phyloP scores from a whole-genome alignment of 2,329 filamentous ascomycete genomes.

The Claviceps sp. region DNA sequence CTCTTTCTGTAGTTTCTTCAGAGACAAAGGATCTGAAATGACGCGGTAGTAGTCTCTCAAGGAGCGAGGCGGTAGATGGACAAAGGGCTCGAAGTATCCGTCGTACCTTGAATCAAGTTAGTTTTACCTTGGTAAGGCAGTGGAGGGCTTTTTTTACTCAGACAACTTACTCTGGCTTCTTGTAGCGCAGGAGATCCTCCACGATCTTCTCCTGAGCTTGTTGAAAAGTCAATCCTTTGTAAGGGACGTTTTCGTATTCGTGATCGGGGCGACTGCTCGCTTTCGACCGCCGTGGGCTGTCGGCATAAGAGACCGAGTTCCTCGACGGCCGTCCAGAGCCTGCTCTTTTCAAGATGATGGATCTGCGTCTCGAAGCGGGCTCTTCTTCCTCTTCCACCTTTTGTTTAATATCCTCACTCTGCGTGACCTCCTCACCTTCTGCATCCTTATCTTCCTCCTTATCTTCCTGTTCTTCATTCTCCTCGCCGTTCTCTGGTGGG shows the following conservation, averaged over 20 bases:
- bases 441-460: conserved; percentile 18
- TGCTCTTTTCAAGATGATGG: conserved; percentile 27
- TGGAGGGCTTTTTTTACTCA: not conserved
- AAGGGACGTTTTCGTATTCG: conserved; percentile 44
- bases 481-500: conserved; percentile 27
- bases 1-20: conserved; percentile 65
- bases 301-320: conserved; percentile 17
- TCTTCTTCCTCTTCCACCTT: conserved; percentile 20
- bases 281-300: conserved; percentile 22
- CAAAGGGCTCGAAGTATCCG: conserved; percentile 59
- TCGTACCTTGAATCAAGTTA: conserved; percentile 41
- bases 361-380: conserved; percentile 21
- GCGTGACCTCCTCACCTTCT: conserved; percentile 7
- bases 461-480: conserved; percentile 17
- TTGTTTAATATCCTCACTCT: conserved; percentile 17
- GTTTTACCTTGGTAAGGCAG: not conserved
- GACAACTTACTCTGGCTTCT: conserved; percentile 46
- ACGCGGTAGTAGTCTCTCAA: conserved; percentile 79
- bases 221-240: conserved; percentile 64
- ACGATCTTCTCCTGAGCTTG: conserved; percentile 79
- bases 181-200: conserved; percentile 56
- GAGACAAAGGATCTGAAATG: conserved; percentile 67
- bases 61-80: conserved; percentile 61
- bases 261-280: conserved; percentile 33
- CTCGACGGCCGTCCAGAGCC: conserved; percentile 21